Evolutionary conservation across 73 alveolate species (phyloP), one percentile per base, ranked within the genome.

Genomic region (Paramecium biaurelia): DNA sequence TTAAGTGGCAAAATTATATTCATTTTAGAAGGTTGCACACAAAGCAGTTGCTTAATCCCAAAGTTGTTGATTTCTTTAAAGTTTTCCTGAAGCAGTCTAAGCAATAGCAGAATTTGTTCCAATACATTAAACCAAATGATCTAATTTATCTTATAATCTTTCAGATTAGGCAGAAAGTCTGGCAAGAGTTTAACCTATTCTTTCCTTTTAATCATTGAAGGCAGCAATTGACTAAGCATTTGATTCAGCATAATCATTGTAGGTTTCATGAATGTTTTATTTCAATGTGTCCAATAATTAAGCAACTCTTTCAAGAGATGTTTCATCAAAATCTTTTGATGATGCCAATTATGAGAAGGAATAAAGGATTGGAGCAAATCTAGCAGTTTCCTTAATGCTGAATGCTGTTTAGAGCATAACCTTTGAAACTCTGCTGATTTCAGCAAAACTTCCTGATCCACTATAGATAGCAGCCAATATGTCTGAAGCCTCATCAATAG

Each of bases 371-470:
- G 90, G 90, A 21, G 90, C 90, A 79, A 30, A 79, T 15, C 18
- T 32, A 8, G 56, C 49, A 18, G 90, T 79, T 23, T 32, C 90
- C 14, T 79, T 79, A 45, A 79, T 47, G 15, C 56, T 79, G 76
- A 79, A 30, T 23, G 90, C 12, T 10, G 45, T 38, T 45, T 79
- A 21, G 53, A 79, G 72, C 90, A 79, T 79, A 7, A 26, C 56
- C 43, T 45, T 79, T 38, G 76, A 41, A 14, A 79, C 90, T 79
- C 90, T 79, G 7, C 56, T 26, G 5, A 79, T 23, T 79, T 79
- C 90, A 41, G 90, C 70, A 24, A 79, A 79, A 14, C 63, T 24
- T 42, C 90, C 90, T 79, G 90, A 79, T 79, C 90, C 90, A 43
- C 76, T 23, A 41, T 79, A 79, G 72, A 79, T 38, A 12, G 90